A percentile compares a stretch with the other conserved stretches of the same genome.
Evolutionary conservation across 1,284 basidiomycete genomes (phyloP).

Genomic region (Tilletia indica): DNA sequence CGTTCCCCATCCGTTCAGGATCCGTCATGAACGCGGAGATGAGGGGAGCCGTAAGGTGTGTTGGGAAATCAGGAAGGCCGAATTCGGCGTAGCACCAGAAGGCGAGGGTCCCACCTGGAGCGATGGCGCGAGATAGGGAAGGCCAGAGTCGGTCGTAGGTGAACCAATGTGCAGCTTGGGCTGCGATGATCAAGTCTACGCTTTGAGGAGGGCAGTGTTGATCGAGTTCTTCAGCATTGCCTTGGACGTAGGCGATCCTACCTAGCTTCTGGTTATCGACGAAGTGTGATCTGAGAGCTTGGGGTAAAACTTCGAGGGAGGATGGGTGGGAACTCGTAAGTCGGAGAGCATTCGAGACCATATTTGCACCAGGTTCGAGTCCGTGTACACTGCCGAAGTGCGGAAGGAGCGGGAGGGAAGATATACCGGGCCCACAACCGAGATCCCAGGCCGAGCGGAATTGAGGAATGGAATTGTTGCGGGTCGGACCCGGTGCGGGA

Average conservation of each 20-base stretch:
- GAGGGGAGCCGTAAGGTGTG: slow-evolving; percentile 60
- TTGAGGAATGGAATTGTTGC: not conserved
- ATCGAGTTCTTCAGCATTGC: slow-evolving; percentile 63
- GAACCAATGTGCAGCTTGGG: slow-evolving; percentile 85
- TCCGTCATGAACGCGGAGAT: slow-evolving; percentile 11
- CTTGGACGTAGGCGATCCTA: slow-evolving; percentile 59
- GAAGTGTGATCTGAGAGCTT: not conserved
- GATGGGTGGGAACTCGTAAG: slow-evolving; percentile 28
- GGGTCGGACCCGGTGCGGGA: not conserved
- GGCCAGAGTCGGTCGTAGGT: slow-evolving; percentile 72
- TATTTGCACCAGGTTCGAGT: slow-evolving; percentile 70
- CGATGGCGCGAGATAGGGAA: slow-evolving; percentile 67
- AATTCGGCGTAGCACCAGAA: slow-evolving; percentile 81
- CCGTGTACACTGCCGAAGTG: slow-evolving; percentile 68
- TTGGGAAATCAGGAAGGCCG: slow-evolving; percentile 66
- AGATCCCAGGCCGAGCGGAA: slow-evolving; percentile 64
- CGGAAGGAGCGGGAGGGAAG: slow-evolving; percentile 65
- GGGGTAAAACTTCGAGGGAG: slow-evolving; percentile 11
- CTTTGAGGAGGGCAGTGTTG: slow-evolving; percentile 62
- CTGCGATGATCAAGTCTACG: slow-evolving; percentile 73
- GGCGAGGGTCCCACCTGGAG: slow-evolving; percentile 69
- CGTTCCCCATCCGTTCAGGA: slow-evolving; percentile 64
- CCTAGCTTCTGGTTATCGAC: slow-evolving; percentile 53
- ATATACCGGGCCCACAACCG: slow-evolving; percentile 75
- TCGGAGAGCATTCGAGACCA: slow-evolving; percentile 68